phyloP scores from a whole-genome alignment of 345 rosid genomes.

The Dimocarpus longan region DNA sequence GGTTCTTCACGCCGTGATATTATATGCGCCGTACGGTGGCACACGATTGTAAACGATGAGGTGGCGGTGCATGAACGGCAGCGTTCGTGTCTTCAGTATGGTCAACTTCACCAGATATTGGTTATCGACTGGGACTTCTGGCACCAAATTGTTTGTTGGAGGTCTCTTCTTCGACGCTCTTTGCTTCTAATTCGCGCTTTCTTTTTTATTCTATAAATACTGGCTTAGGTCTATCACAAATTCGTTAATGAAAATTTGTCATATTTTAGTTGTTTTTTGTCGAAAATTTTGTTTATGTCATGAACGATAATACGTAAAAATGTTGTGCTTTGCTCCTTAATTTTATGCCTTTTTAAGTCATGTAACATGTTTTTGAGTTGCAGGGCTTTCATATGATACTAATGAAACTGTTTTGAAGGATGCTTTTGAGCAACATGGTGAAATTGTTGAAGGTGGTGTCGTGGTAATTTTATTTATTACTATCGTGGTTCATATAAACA shows the following conservation, averaged over 20 bases:
- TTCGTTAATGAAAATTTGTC: background rate
- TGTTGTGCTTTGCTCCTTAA: background rate
- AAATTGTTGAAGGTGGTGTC: slow-evolving; percentile 49
- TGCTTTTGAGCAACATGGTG: slow-evolving; percentile 52
- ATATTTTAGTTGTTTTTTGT: too few species aligned
- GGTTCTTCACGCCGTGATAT: background rate
- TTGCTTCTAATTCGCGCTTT: background rate
- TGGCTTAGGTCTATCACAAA: background rate
- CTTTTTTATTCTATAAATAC: background rate
- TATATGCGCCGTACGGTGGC: background rate
- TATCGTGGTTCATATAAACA: background rate
- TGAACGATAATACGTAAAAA: too few species aligned
- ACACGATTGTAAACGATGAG: slow-evolving; percentile 5
- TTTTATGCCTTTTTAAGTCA: background rate
- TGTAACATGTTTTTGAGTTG: background rate
- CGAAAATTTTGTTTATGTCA: too few species aligned
- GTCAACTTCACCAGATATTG: slow-evolving; percentile 6
- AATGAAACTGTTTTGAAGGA: slow-evolving; percentile 63
- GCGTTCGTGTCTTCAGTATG: background rate
- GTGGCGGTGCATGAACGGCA: slow-evolving; percentile 29
- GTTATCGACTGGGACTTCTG: slow-evolving; percentile 26
- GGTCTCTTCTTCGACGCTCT: slow-evolving; percentile 31
- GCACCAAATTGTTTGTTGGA: slow-evolving; percentile 60
- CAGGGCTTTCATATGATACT: slow-evolving; percentile 72
- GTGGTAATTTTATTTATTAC: background rate